Percentiles rank a stretch among this genome's conserved stretches.
Conservation (phyloP, 169 alveolate genomes). For the Plasmodium cynomolgi region DNA sequence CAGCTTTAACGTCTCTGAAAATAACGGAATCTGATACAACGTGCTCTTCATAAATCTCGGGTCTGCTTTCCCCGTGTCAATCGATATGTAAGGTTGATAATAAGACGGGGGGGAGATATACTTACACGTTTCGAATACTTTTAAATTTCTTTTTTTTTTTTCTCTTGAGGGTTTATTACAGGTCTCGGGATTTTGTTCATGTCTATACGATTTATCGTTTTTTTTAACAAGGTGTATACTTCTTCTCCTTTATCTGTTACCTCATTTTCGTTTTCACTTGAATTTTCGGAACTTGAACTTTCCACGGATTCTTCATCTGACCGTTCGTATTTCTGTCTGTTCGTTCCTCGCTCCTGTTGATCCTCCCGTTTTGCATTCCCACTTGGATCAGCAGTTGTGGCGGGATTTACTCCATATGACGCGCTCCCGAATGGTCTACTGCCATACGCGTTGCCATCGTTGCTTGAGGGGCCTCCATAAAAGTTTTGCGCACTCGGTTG, state of each 20-base stretch:
- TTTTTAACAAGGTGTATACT: slow-evolving; percentile 52
- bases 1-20: slow-evolving; percentile 77
- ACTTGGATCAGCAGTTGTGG: neutral
- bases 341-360: neutral
- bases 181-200: slow-evolving; percentile 71
- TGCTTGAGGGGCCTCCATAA: neutral
- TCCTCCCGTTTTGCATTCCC: neutral
- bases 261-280: slow-evolving; percentile 43
- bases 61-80: slow-evolving; percentile 79
- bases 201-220: slow-evolving; percentile 58
- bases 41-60: slow-evolving; percentile 78
- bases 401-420: neutral
- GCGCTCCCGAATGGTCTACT: neutral
- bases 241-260: slow-evolving; percentile 56
- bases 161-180: slow-evolving; percentile 37
- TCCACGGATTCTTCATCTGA: slow-evolving; percentile 30
- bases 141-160: slow-evolving; percentile 27
- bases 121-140: slow-evolving; percentile 65
- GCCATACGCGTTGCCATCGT: neutral
- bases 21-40: slow-evolving; percentile 78
- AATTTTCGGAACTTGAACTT: slow-evolving; percentile 55
- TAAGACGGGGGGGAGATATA: slow-evolving; percentile 67
- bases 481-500: neutral
- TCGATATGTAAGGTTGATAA: slow-evolving; percentile 67
- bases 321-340: neutral